phyloP scores from a whole-genome alignment of 805 yeast genomes.

The Cyberlindnera bimundalis region DNA sequence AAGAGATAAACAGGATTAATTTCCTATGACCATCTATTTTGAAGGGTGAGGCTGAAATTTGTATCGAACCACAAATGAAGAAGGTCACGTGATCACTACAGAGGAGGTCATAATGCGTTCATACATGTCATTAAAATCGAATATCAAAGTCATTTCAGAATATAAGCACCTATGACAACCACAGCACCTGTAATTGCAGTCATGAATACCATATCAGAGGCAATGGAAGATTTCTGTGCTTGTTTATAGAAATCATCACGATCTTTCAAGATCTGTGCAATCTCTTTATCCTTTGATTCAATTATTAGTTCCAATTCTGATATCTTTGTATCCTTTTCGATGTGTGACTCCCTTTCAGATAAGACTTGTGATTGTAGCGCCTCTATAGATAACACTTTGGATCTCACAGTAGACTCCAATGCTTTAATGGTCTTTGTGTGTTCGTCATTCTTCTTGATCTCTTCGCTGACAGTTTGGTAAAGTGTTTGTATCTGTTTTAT shows the following conservation, averaged over 20 bases:
- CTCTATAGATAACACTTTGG: neutral
- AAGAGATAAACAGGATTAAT: neutral
- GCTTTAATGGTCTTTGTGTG: neutral
- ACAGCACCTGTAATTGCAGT: conserved; percentile 5
- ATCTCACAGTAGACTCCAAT: neutral
- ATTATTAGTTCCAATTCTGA: neutral
- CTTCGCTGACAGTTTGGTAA: neutral
- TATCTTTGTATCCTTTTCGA: neutral
- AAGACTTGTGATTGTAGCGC: neutral
- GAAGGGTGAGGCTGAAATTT: no score
- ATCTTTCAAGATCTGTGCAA: neutral
- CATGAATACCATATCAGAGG: conserved; percentile 6
- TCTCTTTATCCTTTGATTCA: conserved; percentile 4
- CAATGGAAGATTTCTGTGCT: neutral
- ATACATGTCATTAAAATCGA: conserved; percentile 1
- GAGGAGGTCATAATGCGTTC: no score
- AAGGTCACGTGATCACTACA: no score
- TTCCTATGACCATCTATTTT: no score
- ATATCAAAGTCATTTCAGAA: conserved; percentile 3
- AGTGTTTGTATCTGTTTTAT: neutral
- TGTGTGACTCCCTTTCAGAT: neutral
- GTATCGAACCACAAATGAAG: no score
- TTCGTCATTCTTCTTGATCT: conserved; percentile 1
- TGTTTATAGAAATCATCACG: neutral
- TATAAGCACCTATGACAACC: conserved; percentile 6